phyloP scores from a whole-genome alignment of 1,284 basidiomycete species.

The Chalciporus sp. region DNA sequence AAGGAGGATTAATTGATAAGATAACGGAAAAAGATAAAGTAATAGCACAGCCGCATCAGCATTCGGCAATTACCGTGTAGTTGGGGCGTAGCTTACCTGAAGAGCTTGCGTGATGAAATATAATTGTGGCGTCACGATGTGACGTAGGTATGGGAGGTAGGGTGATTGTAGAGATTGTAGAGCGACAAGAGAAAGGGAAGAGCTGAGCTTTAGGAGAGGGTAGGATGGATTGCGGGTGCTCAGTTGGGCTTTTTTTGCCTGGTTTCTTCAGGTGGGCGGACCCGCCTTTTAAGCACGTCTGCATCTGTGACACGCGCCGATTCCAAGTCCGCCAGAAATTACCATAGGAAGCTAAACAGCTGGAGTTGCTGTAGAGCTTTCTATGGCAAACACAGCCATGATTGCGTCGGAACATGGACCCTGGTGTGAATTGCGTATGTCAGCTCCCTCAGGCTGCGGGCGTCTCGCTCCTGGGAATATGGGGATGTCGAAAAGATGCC shows the following conservation, averaged over 20 bases:
- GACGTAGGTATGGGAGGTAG: neutral
- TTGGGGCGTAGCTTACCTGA: conserved; percentile 1
- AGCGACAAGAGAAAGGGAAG: neutral
- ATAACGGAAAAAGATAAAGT: conserved; percentile 11
- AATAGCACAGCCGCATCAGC: conserved; percentile 9
- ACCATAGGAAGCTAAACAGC: conserved; percentile 27
- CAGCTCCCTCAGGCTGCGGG: conserved; percentile 25
- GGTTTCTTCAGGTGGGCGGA: conserved; percentile 6
- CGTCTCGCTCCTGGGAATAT: conserved; percentile 1
- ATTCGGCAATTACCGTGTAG: neutral
- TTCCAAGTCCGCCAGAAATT: conserved; percentile 24
- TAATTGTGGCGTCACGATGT: neutral
- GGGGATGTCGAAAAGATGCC: conserved; percentile 18
- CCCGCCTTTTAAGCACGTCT: conserved; percentile 29
- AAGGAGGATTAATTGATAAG: conserved; percentile 22
- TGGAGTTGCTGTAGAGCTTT: conserved; percentile 18
- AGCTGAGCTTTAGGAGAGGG: neutral
- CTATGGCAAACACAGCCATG: conserved; percentile 14
- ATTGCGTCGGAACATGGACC: conserved; percentile 28
- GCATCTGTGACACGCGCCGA: conserved; percentile 15
- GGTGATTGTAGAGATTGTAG: conserved; percentile 4
- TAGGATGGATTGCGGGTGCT: neutral
- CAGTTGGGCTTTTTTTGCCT: conserved; percentile 13
- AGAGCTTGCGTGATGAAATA: neutral
- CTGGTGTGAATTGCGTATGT: conserved; percentile 33